Evolutionary conservation across 1,284 basidiomycete species (phyloP).

Genomic region (Jaminaea rosea): DNA sequence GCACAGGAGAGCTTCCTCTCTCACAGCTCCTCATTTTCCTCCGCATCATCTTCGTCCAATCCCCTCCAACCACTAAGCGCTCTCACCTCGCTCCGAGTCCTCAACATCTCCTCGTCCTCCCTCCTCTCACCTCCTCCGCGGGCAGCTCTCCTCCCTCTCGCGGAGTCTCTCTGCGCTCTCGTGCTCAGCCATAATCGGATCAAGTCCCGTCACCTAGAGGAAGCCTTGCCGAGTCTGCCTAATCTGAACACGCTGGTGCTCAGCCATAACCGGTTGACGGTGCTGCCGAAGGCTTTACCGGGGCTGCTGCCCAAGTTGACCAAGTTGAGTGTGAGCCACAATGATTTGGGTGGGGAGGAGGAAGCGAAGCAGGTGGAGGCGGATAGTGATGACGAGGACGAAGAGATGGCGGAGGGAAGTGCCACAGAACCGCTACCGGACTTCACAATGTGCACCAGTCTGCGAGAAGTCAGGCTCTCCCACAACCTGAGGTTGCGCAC

Average conservation of each 20-base stretch:
- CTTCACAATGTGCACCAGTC: slow-evolving; percentile 24
- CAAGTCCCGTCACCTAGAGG: slow-evolving; percentile 7
- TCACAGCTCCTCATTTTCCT: too few relatives aligned
- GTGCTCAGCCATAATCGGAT: slow-evolving; percentile 37
- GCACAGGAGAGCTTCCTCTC: too few relatives aligned
- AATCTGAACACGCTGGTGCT: slow-evolving; percentile 44
- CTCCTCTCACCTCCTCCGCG: slow-evolving; percentile 16
- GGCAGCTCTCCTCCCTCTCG: slow-evolving; percentile 13
- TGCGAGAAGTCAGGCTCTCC: slow-evolving; percentile 38
- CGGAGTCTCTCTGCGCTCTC: slow-evolving; percentile 32
- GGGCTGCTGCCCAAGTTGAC: slow-evolving; percentile 30
- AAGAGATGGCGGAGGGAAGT: neutral
- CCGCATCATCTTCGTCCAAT: neutral
- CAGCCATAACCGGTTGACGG: slow-evolving; percentile 30
- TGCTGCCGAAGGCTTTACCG: slow-evolving; percentile 29
- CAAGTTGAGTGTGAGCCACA: slow-evolving; percentile 38
- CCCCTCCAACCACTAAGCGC: neutral
- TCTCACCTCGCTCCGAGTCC: neutral
- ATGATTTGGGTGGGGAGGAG: slow-evolving; percentile 11
- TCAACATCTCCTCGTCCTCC: slow-evolving; percentile 8
- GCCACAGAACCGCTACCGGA: slow-evolving; percentile 23
- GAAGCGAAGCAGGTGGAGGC: neutral
- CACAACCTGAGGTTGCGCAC: slow-evolving; percentile 19
- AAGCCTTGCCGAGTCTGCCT: slow-evolving; percentile 29
- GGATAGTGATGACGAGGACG: neutral